These are phyloP conservation scores for Galerina sulciceps DNA, from an alignment of 768 basidiomycete genomes.

Conservation along the genomic window DNA sequence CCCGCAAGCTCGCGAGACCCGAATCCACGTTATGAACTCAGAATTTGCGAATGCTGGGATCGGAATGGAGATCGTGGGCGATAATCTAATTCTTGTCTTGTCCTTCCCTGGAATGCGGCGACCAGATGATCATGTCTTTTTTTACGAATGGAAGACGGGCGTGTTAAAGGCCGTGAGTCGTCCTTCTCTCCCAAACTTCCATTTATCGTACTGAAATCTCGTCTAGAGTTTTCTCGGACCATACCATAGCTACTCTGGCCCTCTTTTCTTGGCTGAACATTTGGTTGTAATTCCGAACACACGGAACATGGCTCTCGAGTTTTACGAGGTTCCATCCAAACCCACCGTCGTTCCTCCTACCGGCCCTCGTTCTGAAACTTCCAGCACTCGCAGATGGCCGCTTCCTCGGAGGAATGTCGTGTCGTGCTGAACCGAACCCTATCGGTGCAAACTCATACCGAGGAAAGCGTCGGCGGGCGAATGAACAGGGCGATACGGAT, in stretches of 20 bases:
- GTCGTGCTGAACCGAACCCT: constrained; percentile 49
- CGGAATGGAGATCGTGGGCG: constrained; percentile 51
- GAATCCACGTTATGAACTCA: constrained; percentile 32
- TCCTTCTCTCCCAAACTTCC: neutral
- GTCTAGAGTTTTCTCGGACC: constrained; percentile 22
- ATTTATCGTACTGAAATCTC: neutral
- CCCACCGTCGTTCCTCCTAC: constrained; percentile 20
- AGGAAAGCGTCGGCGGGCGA: neutral
- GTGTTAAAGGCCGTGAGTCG: constrained; percentile 36
- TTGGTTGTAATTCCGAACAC: constrained; percentile 40
- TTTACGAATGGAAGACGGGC: constrained; percentile 50
- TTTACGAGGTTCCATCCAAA: constrained; percentile 36
- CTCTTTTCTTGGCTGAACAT: constrained; percentile 38
- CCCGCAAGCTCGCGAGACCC: constrained; percentile 33
- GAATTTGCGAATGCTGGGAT: constrained; percentile 32
- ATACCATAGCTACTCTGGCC: constrained; percentile 30
- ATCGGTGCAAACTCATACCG: constrained; percentile 9
- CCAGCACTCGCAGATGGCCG: constrained; percentile 32
- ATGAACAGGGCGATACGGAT: neutral
- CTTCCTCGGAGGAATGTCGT: constrained; percentile 30
- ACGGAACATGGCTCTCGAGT: constrained; percentile 30
- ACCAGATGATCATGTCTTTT: constrained; percentile 36
- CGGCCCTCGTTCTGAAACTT: constrained; percentile 30
- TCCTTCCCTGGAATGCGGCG: constrained; percentile 22
- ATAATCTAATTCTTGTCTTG: constrained; percentile 44